Evolutionary conservation across 139 green algal species (phyloP).

Genomic region (Micractinium conductrix): DNA sequence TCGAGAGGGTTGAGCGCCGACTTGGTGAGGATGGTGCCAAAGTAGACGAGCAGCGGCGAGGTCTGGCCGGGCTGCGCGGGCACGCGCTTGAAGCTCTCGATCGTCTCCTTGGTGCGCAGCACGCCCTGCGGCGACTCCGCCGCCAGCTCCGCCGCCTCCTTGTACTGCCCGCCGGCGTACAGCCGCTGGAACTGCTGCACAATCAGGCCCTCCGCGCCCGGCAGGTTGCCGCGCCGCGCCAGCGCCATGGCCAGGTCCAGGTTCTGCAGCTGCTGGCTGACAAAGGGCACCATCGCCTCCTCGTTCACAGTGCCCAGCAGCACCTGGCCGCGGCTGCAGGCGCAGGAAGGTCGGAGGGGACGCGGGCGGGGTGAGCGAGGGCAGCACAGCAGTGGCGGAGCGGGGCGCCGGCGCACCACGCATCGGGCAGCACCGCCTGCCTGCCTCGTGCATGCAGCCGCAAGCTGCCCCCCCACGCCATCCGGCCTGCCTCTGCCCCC

Average conservation of each 20-base stretch:
- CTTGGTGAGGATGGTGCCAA: conserved; percentile 95
- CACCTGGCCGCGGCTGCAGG: conserved; percentile 84
- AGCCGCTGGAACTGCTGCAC: conserved; percentile 95
- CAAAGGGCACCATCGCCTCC: conserved; percentile 93
- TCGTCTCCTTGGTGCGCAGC: conserved; percentile 75
- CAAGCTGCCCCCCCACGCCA: too few relatives aligned
- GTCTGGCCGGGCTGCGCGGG: conserved; percentile 88
- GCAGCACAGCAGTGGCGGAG: too few relatives aligned
- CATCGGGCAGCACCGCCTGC: too few relatives aligned
- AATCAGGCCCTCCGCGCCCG: conserved; percentile 93
- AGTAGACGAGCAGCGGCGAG: conserved; percentile 97
- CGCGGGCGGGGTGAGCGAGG: too few relatives aligned
- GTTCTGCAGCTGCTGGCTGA: conserved; percentile 95
- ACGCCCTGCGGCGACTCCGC: conserved; percentile 87
- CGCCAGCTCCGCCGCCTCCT: conserved; percentile 96
- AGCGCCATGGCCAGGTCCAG: conserved; percentile 94
- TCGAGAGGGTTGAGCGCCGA: conserved; percentile 94
- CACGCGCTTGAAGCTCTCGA: conserved; percentile 92
- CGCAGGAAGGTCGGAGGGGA: too few relatives aligned
- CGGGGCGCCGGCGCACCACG: too few relatives aligned
- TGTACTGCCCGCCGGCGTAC: conserved; percentile 89
- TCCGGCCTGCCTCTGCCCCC: too few relatives aligned
- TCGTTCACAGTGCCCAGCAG: conserved; percentile 94
- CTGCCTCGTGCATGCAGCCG: too few relatives aligned
- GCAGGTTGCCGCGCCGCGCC: conserved; percentile 93